These are phyloP conservation scores for Willaertia magna DNA, from an alignment of 208 protist species.

Conservation along the genomic window DNA sequence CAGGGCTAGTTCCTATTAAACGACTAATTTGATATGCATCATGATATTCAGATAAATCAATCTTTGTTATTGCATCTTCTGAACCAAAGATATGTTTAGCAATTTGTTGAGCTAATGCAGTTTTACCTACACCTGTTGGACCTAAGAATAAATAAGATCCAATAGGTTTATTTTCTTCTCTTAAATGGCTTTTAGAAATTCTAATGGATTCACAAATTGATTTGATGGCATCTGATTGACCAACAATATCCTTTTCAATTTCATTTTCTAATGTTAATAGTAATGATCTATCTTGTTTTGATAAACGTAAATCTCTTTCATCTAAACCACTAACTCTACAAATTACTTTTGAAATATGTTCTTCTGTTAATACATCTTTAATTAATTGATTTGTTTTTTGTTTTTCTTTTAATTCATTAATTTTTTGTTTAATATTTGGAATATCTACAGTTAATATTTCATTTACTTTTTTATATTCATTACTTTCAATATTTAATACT, in stretches of 20 bases:
- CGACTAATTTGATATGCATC: constrained; percentile 81
- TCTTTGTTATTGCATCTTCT: constrained; percentile 84
- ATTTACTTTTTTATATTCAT: too few relatives aligned
- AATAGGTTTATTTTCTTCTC: constrained; percentile 63
- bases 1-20: constrained; percentile 93
- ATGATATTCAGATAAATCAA: constrained; percentile 99
- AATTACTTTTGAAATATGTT: background rate
- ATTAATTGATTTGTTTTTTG: too few relatives aligned
- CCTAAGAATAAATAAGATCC: constrained; percentile 92
- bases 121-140: constrained; percentile 84
- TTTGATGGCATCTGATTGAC: constrained; percentile 87
- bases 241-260: constrained; percentile 65
- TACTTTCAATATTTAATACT: too few relatives aligned
- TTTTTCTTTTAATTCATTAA: too few relatives aligned
- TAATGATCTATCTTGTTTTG: background rate
- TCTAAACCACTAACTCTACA: background rate
- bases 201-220: constrained; percentile 85
- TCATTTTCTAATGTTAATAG: constrained; percentile 26
- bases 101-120: constrained; percentile 87
- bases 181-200: constrained; percentile 79
- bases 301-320: background rate
- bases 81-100: constrained; percentile 88
- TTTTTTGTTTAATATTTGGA: too few relatives aligned
- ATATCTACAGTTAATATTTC: too few relatives aligned
- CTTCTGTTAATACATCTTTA: too few relatives aligned